These are phyloP conservation scores for Amphirosellinia nigrospora DNA, from an alignment of 495 filamentous ascomycete species.

Conservation along the genomic window DNA sequence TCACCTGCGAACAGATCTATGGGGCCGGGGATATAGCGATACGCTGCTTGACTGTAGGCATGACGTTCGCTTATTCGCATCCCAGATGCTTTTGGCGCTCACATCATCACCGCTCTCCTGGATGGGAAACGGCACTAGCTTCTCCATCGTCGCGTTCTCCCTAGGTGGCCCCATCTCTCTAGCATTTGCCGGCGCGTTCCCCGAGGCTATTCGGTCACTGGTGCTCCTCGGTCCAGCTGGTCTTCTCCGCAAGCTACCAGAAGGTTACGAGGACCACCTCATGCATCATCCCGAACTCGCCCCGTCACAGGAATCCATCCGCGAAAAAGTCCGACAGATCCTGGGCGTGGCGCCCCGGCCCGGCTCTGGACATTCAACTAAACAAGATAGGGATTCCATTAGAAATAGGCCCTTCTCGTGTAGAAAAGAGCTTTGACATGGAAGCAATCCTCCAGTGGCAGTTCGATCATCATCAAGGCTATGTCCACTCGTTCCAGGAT, in stretches of 20 bases:
- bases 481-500: conserved; percentile 38
- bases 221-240: conserved; percentile 80
- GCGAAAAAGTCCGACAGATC: conserved; percentile 29
- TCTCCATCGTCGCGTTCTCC: conserved; percentile 81
- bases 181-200: conserved; percentile 72
- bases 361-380: conserved; percentile 23
- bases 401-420: conserved; percentile 18
- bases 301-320: conserved; percentile 26
- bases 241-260: conserved; percentile 57
- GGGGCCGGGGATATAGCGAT: conserved; percentile 78
- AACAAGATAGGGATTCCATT: conserved; percentile 9
- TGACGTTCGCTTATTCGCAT: conserved; percentile 73
- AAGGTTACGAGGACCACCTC: conserved; percentile 30
- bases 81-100: conserved; percentile 72
- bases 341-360: conserved; percentile 25
- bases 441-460: conserved; percentile 39
- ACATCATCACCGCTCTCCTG: conserved; percentile 70
- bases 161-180: conserved; percentile 80
- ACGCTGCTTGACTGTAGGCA: conserved; percentile 69
- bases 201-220: conserved; percentile 65
- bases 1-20: conserved; percentile 59
- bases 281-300: conserved; percentile 28
- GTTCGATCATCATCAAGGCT: conserved; percentile 40
- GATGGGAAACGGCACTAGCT: conserved; percentile 61
- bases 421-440: conserved; percentile 31